A percentile compares a stretch with the other conserved stretches of the same genome.
Evolutionary conservation across 129 eudicot species (phyloP).

Genomic region (Arctium lappa): DNA sequence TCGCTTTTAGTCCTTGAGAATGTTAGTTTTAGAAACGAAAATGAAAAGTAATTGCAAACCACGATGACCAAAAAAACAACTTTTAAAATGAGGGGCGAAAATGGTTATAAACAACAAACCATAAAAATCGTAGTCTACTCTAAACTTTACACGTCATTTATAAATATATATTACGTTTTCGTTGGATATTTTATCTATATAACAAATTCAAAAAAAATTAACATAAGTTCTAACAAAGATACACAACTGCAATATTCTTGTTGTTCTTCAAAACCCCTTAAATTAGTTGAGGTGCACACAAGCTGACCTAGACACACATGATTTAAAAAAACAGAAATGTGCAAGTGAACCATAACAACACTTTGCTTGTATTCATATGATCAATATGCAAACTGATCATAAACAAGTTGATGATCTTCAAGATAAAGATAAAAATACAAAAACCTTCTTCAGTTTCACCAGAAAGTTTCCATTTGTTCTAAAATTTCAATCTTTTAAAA

Average conservation of each 20-base stretch:
- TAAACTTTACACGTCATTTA: no score
- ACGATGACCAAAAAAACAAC: no score
- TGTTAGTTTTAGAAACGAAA: no score
- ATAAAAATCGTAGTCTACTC: no score
- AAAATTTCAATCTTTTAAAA: conserved; percentile 14
- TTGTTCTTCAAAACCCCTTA: neutral
- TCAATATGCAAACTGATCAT: conserved; percentile 18
- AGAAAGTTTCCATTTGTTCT: conserved; percentile 18
- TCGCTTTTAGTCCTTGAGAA: no score
- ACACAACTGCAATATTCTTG: neutral
- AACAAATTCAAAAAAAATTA: neutral
- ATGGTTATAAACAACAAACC: no score
- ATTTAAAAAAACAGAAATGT: neutral
- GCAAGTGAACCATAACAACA: neutral
- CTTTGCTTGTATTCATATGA: conserved; percentile 12
- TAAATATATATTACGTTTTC: neutral
- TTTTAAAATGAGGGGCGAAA: no score
- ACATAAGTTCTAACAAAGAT: neutral
- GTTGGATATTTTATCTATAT: neutral
- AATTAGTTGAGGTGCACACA: neutral
- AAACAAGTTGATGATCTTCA: conserved; percentile 10
- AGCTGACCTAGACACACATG: neutral
- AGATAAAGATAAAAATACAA: neutral
- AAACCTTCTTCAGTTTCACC: conserved; percentile 3
- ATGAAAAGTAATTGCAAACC: no score